Percentiles rank a stretch among this genome's conserved stretches.
These are phyloP conservation scores for Yamadazyma buinensis DNA, from an alignment of 1,139 yeast genomes.

Conservation along the genomic window DNA sequence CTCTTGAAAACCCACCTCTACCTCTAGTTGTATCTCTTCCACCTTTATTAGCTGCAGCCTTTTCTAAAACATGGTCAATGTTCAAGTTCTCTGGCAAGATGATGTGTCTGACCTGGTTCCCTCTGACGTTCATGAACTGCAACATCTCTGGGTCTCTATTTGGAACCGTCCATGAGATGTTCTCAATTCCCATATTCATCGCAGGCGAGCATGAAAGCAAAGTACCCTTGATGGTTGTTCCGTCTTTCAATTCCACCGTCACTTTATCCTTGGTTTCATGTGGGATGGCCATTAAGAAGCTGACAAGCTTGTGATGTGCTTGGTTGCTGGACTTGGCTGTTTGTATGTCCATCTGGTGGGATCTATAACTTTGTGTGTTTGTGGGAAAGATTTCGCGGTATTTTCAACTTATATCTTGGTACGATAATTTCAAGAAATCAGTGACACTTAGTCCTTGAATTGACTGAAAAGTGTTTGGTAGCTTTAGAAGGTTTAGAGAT, in stretches of 20 bases:
- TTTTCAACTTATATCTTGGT: no score
- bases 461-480: no score
- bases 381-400: no score
- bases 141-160: slow-evolving; percentile 70
- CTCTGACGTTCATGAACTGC: slow-evolving; percentile 83
- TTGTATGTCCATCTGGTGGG: no score
- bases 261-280: slow-evolving; percentile 72
- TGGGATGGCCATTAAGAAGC: slow-evolving; percentile 79
- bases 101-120: slow-evolving; percentile 83
- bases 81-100: slow-evolving; percentile 86
- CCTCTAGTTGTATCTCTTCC: slow-evolving; percentile 36
- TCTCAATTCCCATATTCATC: slow-evolving; percentile 86
- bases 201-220: slow-evolving; percentile 81
- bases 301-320: slow-evolving; percentile 45
- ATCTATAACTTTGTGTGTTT: no score
- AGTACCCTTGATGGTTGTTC: slow-evolving; percentile 47
- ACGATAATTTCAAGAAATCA: no score
- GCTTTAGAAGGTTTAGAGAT: no score
- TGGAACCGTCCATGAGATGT: slow-evolving; percentile 71
- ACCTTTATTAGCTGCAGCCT: slow-evolving; percentile 29
- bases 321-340: neutral
- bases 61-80: slow-evolving; percentile 65
- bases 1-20: slow-evolving; percentile 3
- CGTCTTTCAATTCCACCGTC: slow-evolving; percentile 90
- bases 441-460: no score